Evolutionary conservation across 2,329 filamentous ascomycete species (phyloP), one percentile per base, ranked within the genome.

Genomic region (Tolypocladium ophioglossoides): DNA sequence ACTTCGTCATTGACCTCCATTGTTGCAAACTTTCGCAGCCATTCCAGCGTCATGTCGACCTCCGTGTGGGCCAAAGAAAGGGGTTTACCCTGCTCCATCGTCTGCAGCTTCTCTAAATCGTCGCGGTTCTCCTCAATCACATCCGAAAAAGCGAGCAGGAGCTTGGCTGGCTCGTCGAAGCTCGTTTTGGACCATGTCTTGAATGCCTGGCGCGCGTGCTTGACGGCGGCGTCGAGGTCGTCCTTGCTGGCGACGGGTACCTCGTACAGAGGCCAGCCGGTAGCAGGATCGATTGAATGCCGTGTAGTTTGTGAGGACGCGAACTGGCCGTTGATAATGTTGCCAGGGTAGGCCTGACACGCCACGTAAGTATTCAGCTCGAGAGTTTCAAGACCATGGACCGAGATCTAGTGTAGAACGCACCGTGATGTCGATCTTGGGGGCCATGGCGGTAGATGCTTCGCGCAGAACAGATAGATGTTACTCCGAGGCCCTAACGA

Each of bases 1-100:
- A 72, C 57, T 10, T 70, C 69, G 41, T 70, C 68, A 6, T 68
- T 62, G 9, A 76, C 58, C 39, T 66, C 60, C 47, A 68, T 61
- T 0, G 60, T 61, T 30, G 63, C 61, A 51, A 68, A 62, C 22
- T 55, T 59, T 9, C 63, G 60, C 3, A 69, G 57, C 62, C 62
- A 68, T 34, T 56, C 35, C 18, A 63, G 52, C 3, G 59, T 49
- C 41, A 56, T 57, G 22, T 54, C 52, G 39, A 66, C 37, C 41
- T 68, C 66, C 1, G 18, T 54, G 48, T 56, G 54, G 24, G 57
- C 52, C 37, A 57, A 47, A 16, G 39, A 3, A 14, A 50, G 32
- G 1, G 63, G 63, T 50, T 66, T 66, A 2, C 64, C 64, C 0
- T 60, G 58, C 40, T 66, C 64, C 20, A 57, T 58, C 1, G 57